Percentiles rank a stretch among this genome's conserved stretches.
These are phyloP conservation scores for Venturia oleaginea DNA, from an alignment of 2,329 filamentous ascomycete species.

Conservation along the genomic window DNA sequence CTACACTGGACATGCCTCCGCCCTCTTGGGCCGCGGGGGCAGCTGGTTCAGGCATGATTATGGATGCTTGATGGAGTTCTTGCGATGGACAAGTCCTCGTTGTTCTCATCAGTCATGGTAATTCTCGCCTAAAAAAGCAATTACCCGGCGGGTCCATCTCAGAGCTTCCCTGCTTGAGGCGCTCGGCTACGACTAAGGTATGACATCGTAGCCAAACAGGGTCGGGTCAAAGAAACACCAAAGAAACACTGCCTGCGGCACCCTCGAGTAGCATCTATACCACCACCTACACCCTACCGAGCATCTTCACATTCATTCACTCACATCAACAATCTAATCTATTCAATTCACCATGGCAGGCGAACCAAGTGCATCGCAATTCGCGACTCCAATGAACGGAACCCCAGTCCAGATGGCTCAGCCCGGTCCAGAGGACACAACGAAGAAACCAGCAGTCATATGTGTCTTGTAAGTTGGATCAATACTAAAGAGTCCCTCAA, in stretches of 20 bases:
- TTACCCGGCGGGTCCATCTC: background rate
- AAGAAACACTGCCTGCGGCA: background rate
- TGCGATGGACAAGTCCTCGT: background rate
- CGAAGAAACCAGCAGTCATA: slow-evolving; percentile 51
- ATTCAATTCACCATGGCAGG: background rate
- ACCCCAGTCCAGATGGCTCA: slow-evolving; percentile 16
- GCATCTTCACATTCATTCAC: background rate
- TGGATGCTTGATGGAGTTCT: background rate
- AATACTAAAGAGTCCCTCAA: too few species aligned
- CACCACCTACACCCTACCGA: too few species aligned
- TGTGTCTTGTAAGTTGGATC: slow-evolving; percentile 69
- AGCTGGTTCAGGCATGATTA: background rate
- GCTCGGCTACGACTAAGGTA: background rate
- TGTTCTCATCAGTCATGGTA: background rate
- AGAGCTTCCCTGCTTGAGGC: background rate
- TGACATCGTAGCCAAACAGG: background rate
- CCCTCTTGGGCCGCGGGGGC: slow-evolving; percentile 5
- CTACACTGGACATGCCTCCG: background rate
- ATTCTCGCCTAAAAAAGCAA: background rate
- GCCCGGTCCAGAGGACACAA: slow-evolving; percentile 6
- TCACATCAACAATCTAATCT: background rate
- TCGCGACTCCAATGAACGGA: background rate
- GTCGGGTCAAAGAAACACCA: background rate
- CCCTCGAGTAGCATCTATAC: background rate
- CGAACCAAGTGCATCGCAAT: slow-evolving; percentile 11